These are phyloP conservation scores for Syncephalis plumigaleata DNA, from an alignment of 371 early-diverging fungal genomes.

Conservation along the genomic window DNA sequence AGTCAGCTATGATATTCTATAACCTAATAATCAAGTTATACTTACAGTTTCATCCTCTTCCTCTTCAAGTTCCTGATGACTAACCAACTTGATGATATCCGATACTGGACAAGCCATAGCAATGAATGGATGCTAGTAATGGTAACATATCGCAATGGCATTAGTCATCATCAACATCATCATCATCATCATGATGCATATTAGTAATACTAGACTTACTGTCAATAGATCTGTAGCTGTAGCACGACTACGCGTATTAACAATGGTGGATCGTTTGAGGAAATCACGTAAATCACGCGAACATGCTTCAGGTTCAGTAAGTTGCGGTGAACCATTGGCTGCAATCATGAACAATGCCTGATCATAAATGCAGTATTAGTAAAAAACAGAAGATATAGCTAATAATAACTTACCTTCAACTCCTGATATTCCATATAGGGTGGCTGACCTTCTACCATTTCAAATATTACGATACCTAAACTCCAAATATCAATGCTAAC, in stretches of 20 bases:
- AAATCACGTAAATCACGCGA: conserved; percentile 29
- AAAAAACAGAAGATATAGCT: neutral
- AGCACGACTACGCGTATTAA: conserved; percentile 22
- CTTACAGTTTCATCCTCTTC: conserved; percentile 11
- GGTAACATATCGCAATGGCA: no score
- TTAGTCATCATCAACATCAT: no score
- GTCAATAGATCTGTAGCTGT: conserved; percentile 22
- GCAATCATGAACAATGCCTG: conserved; percentile 47
- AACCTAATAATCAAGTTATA: no score
- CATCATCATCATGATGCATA: neutral
- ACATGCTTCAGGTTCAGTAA: conserved; percentile 29
- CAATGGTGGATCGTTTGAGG: conserved; percentile 21
- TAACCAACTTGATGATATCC: conserved; percentile 14
- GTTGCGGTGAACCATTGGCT: conserved; percentile 33
- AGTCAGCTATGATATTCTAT: no score
- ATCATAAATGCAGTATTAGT: neutral
- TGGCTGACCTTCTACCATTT: conserved; percentile 10
- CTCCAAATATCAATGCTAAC: conserved; percentile 88
- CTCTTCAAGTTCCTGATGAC: conserved; percentile 13
- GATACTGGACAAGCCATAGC: conserved; percentile 9
- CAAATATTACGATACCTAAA: conserved; percentile 61
- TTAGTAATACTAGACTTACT: conserved; percentile 8
- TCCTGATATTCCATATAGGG: conserved; percentile 3
- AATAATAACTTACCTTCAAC: conserved; percentile 1
- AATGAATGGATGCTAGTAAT: conserved; percentile 17